Evolutionary conservation across 108 stramenopile species (phyloP).

Genomic region (Cyclotella kingstonii): DNA sequence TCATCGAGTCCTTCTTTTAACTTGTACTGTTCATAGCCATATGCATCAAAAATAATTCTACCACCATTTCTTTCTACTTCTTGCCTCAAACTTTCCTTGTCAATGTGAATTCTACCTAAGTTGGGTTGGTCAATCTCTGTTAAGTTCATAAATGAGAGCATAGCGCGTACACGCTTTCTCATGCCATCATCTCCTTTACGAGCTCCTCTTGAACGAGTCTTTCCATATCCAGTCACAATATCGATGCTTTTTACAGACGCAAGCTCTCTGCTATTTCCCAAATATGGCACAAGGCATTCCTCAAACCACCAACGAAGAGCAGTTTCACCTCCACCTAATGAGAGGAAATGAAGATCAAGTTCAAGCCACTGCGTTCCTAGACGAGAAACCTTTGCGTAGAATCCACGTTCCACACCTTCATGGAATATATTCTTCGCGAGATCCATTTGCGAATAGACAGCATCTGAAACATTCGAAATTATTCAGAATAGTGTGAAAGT

Average conservation of each 20-base stretch:
- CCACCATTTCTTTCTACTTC: conserved; percentile 71
- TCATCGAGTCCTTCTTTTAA: conserved; percentile 43
- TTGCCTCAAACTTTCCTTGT: conserved; percentile 60
- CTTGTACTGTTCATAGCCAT: conserved; percentile 60
- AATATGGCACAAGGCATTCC: conserved; percentile 77
- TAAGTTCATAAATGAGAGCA: conserved; percentile 85
- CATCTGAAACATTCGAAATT: conserved; percentile 43
- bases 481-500: too few relatives aligned
- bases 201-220: conserved; percentile 72
- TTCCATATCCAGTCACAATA: conserved; percentile 90
- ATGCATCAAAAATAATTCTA: conserved; percentile 69
- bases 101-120: conserved; percentile 78
- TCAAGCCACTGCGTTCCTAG: conserved; percentile 85
- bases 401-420: conserved; percentile 77
- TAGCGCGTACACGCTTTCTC: conserved; percentile 77
- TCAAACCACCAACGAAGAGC: conserved; percentile 89
- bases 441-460: conserved; percentile 69
- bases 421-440: conserved; percentile 74
- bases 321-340: conserved; percentile 83
- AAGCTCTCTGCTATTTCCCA: conserved; percentile 68
- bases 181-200: conserved; percentile 81
- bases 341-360: conserved; percentile 83
- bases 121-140: conserved; percentile 71
- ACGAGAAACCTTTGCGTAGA: conserved; percentile 80
- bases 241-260: conserved; percentile 74